phyloP scores from a whole-genome alignment of 2,329 filamentous ascomycete species.

The Chaetomiaceae sp. region DNA sequence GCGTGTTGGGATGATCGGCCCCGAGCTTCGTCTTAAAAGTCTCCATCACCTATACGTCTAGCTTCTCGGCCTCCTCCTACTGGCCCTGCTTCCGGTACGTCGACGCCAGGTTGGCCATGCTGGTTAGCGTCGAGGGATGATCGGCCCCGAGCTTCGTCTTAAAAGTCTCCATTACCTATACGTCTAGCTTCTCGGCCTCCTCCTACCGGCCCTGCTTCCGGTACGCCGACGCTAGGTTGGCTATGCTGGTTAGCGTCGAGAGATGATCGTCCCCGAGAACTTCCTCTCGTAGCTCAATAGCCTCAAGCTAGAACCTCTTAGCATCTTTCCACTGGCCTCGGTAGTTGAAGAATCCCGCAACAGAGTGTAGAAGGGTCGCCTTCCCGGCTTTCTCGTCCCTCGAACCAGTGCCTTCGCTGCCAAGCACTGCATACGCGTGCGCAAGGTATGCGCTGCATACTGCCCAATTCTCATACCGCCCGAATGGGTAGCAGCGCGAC shows the following conservation, averaged over 20 bases:
- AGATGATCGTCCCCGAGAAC: no score
- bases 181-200: constrained; percentile 30
- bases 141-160: background rate
- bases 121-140: background rate
- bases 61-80: no score
- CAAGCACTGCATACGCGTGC: constrained; percentile 25
- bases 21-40: no score
- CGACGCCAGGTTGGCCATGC: constrained; percentile 15
- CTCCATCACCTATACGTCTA: no score
- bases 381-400: constrained; percentile 10
- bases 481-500: constrained; percentile 22
- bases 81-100: no score
- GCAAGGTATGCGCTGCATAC: constrained; percentile 19
- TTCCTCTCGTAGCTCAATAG: background rate
- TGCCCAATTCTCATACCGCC: background rate
- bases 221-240: background rate
- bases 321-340: constrained; percentile 13
- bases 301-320: background rate
- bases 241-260: background rate
- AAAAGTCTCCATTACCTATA: background rate
- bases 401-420: background rate
- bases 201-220: no score
- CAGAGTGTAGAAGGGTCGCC: background rate
- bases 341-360: background rate
- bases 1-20: no score